Percentiles rank a stretch among this genome's conserved stretches.
These are phyloP conservation scores for Platanthera guangdongensis DNA, from an alignment of 106 monocot genomes.

Conservation along the genomic window DNA sequence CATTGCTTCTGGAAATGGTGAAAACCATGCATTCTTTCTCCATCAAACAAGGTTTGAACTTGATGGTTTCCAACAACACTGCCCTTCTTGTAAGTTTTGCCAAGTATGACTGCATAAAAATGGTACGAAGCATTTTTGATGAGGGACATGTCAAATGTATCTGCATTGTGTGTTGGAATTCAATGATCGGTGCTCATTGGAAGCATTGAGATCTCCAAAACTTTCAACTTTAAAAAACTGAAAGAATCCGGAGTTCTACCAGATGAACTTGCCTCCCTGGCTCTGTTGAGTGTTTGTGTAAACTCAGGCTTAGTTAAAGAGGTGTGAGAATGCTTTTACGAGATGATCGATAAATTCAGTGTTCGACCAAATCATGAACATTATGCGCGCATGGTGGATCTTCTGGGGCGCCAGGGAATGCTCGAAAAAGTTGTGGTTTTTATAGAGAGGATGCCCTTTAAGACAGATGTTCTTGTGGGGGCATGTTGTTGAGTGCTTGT, in stretches of 20 bases:
- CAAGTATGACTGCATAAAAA: conserved; percentile 29
- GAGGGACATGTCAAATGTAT: conserved; percentile 4
- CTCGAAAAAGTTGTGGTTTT: conserved; percentile 12
- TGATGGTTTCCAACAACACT: conserved; percentile 5
- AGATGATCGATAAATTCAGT: conserved; percentile 8
- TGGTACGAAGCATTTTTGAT: conserved; percentile 27
- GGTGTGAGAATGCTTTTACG: conserved; percentile 12
- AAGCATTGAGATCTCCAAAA: conserved; percentile 16
- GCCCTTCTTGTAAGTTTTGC: conserved; percentile 27
- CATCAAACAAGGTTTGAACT: conserved; percentile 20
- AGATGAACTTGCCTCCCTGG: conserved; percentile 17
- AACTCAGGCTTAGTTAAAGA: conserved; percentile 18
- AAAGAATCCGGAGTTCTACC: conserved; percentile 15
- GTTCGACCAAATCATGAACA: conserved; percentile 11
- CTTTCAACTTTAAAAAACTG: conserved; percentile 23
- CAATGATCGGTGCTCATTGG: conserved; percentile 26
- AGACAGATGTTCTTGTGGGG: conserved; percentile 22
- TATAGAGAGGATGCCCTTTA: conserved; percentile 16
- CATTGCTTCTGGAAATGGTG: conserved; percentile 8
- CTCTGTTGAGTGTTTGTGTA: conserved; percentile 15
- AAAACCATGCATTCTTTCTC: conserved; percentile 17
- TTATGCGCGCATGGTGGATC: conserved; percentile 27
- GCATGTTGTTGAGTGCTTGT: conserved; percentile 18
- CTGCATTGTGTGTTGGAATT: conserved; percentile 28
- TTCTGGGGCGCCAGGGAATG: conserved; percentile 12